Conservation (phyloP, 177 flowering plant species). For the Vitis hybrid region DNA sequence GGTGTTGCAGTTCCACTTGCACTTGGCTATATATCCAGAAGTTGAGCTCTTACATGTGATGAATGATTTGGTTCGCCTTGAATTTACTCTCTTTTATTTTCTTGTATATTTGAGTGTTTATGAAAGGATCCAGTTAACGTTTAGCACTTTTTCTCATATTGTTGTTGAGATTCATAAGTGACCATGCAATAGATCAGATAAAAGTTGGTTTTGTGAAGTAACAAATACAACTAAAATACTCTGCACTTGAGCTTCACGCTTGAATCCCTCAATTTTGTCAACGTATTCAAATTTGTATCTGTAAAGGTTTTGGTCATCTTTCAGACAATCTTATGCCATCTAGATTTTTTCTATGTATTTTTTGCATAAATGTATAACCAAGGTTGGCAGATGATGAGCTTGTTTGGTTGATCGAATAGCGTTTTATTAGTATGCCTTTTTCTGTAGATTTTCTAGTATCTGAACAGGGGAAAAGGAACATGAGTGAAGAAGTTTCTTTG, state of each 20-base stretch:
- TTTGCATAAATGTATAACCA: no score
- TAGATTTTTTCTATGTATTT: no score
- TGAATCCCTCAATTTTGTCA: no score
- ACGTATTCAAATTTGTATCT: no score
- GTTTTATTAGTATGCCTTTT: no score
- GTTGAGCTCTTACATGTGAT: constrained; percentile 91
- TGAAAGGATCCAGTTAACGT: not conserved
- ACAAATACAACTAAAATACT: not conserved
- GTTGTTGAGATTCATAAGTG: constrained; percentile 2
- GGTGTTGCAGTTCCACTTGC: constrained; percentile 99
- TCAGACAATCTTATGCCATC: no score
- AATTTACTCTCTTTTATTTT: not conserved
- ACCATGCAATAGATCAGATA: constrained; percentile 1
- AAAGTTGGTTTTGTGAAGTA: not conserved
- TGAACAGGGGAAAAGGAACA: no score
- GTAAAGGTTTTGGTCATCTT: no score
- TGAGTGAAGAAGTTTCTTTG: not conserved
- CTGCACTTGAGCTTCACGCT: not conserved
- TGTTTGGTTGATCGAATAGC: no score
- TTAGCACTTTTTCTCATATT: not conserved
- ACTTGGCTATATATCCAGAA: constrained; percentile 79
- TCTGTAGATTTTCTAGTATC: no score
- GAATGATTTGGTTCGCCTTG: constrained; percentile 82
- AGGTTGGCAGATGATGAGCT: no score
- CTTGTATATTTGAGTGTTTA: not conserved